Evolutionary conservation across 768 basidiomycete genomes (phyloP), one percentile per base, ranked within the genome.

Genomic region (Galerina marginata): DNA sequence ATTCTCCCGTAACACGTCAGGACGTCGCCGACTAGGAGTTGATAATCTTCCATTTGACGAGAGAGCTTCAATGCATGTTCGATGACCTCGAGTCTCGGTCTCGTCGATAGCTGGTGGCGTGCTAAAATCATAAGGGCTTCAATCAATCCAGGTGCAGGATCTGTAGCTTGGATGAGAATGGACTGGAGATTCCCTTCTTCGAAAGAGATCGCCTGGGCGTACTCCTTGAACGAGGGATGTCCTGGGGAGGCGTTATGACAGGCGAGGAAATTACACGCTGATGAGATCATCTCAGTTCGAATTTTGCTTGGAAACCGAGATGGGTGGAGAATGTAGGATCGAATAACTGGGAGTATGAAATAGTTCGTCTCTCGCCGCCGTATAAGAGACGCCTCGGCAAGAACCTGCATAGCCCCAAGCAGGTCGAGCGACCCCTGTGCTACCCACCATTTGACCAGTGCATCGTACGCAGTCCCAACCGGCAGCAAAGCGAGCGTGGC

Each of bases 401-500:
- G 59, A 23, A 54, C 47, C 12, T 47, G 39, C 26, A 64, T 47
- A 36, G 62, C 62, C 4, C 26, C 40, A 16, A 45, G 40, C 5
- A 6, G 54, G 33, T 36, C 26, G 16, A 20, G 57, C 4, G 26
- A 29, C 25, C 39, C 61, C 53, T 4, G 53, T 52, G 12, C 2
- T 7, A 33, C 20, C 49, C 49, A 51, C 60, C 63, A 65, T 40
- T 46, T 49, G 9, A 12, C 12, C 1, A 65, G 61, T 26, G 40
- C 42, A 14, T 51, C 49, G 20, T 54, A 48, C 6, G 38, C 44
- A 6, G 61, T 60, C 11, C 71, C 71, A 20, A 51, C 67, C 12
- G 71, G 71, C 4, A 72, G 66, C 16, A 69, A 44, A 20, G 70
- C 58, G 4, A 73, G 56, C n/a, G 63, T 60, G 44, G 63, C 60